Evolutionary conservation across 2,329 filamentous ascomycete species (phyloP), one percentile per base, ranked within the genome.

Genomic region (Akanthomyces uredinophilus): DNA sequence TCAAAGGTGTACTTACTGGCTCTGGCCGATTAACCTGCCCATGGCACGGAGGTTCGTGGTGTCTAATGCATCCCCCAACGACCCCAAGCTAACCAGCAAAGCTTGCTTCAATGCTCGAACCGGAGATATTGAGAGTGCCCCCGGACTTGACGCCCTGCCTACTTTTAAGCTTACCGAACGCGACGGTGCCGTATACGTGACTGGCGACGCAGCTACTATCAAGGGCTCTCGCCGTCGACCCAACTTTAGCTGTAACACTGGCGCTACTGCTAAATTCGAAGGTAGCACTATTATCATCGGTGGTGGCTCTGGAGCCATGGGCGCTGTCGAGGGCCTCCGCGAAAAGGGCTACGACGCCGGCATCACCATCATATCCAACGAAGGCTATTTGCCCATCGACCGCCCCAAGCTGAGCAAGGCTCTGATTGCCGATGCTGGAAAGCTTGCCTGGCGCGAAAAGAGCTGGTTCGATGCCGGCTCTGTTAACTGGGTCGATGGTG

Each of bases 371-470:
- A 87, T 99, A 69, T 88, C 90, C 14, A 87, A 85, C 66, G 95
- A 99, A 75, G 89, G 90, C 24, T 89, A 95, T 72, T 83, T 89
- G 39, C 93, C 93, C 37, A 93, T 98, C 69, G 95, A 99, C 77
- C 87, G 95, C 22, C 92, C 95, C 13, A 98, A 98, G 80, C 83
- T 99, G 47, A 97, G 93, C 71, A 99, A 99, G 77, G 92, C 94
- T 0, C 81, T 99, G 14, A 83, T 97, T 65, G 86, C 90, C 7
- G 94, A 99, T 71, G 75, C 86, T 1, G 82, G 83, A 50, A 96
- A 96, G 77, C 77, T 96, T 49, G 86, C 89, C 47, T 89, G 87
- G 82, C 84, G 95, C 64, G 84, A 90, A 59, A 82, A 86, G 65
- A 85, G 87, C 39, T 97, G 90, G 84, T 98, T 91, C 75, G 87